These are phyloP conservation scores for Beauveria sp. DNA, from an alignment of 2,329 filamentous ascomycete species.

Conservation along the genomic window DNA sequence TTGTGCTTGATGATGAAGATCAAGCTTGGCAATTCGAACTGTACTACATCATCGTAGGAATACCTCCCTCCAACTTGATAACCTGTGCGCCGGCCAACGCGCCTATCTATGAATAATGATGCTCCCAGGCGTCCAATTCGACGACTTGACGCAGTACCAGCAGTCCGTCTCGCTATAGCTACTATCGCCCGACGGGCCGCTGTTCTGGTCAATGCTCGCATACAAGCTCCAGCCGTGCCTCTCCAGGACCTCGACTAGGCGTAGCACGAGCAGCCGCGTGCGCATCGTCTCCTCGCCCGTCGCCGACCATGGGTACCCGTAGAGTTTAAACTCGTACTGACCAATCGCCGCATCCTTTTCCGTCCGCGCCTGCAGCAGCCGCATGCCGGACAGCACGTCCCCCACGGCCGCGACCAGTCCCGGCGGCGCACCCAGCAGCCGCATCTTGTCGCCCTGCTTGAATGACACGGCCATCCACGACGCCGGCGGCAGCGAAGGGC, in stretches of 20 bases:
- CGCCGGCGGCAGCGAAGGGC: neutral
- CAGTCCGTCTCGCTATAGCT: slow-evolving; percentile 8
- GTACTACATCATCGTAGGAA: neutral
- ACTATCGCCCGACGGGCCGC: neutral
- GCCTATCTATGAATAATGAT: slow-evolving; percentile 7
- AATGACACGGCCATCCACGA: slow-evolving; percentile 7
- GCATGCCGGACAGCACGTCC: neutral
- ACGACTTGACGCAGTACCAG: slow-evolving; percentile 10
- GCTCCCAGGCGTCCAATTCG: slow-evolving; percentile 9
- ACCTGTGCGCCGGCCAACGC: neutral
- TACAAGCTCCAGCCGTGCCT: slow-evolving; percentile 9
- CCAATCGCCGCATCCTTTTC: neutral
- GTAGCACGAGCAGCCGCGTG: slow-evolving; percentile 2
- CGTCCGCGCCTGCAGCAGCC: neutral
- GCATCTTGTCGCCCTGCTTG: slow-evolving; percentile 9
- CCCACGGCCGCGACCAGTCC: neutral
- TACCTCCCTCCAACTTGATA: neutral
- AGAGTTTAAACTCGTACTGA: slow-evolving; percentile 5
- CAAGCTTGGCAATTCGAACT: no score
- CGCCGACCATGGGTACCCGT: slow-evolving; percentile 3
- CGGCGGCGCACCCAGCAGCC: slow-evolving; percentile 6
- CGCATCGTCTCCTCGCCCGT: slow-evolving; percentile 4
- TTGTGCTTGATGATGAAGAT: no score
- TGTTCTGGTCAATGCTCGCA: slow-evolving; percentile 11
- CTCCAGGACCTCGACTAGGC: slow-evolving; percentile 8